Percentiles rank a stretch among this genome's conserved stretches.
phyloP scores from a whole-genome alignment of 805 yeast species.

The Blastobotrys attinorum region DNA sequence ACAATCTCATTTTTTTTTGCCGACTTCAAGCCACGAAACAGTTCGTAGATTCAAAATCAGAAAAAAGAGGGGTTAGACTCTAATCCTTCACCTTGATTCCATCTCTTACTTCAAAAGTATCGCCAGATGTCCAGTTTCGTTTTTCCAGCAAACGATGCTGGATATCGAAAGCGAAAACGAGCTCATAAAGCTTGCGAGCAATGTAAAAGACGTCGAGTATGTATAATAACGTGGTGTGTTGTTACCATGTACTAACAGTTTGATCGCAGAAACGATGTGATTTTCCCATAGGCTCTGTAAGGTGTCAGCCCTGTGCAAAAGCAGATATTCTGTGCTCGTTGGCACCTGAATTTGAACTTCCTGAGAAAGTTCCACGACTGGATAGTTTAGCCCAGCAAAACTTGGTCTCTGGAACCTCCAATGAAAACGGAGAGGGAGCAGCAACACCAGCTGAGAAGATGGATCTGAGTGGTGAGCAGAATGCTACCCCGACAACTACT shows the following conservation, averaged over 20 bases:
- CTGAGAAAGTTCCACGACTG: constrained; percentile 14
- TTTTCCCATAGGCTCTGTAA: constrained; percentile 21
- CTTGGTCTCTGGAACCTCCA: too few relatives aligned
- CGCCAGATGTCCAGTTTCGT: constrained; percentile 23
- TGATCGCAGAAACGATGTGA: constrained; percentile 26
- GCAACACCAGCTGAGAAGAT: too few relatives aligned
- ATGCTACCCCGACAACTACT: background rate
- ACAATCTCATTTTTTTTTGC: too few relatives aligned
- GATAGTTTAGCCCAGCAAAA: constrained; percentile 13
- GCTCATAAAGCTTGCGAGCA: constrained; percentile 36
- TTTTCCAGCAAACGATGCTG: constrained; percentile 37
- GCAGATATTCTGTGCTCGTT: constrained; percentile 26
- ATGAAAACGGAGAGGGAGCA: too few relatives aligned
- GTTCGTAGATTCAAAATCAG: too few relatives aligned
- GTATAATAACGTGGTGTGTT: too few relatives aligned
- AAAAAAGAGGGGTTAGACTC: too few relatives aligned
- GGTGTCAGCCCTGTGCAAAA: constrained; percentile 29
- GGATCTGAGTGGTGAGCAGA: too few relatives aligned
- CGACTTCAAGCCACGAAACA: too few relatives aligned
- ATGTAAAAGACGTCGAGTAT: constrained; percentile 31
- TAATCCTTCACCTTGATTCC: too few relatives aligned
- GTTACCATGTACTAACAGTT: too few relatives aligned
- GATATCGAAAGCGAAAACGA: constrained; percentile 35
- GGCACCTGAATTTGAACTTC: constrained; percentile 19
- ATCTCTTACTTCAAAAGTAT: too few relatives aligned